Evolutionary conservation across 148 eudicot species (phyloP), one percentile per base, ranked within the genome.

Genomic region (Fagopyrum tataricum): DNA sequence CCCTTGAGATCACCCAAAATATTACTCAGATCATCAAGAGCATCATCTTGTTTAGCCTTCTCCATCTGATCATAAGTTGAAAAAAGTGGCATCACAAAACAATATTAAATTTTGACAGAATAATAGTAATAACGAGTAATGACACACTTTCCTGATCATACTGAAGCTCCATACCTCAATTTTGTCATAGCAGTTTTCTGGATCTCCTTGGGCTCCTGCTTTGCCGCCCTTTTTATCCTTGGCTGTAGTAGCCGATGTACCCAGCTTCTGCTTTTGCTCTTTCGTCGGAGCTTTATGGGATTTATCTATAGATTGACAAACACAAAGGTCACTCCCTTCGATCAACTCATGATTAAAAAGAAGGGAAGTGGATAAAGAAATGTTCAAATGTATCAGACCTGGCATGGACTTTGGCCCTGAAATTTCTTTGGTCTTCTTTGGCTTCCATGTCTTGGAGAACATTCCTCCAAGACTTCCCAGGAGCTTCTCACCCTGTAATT

Each of bases 1-100:
- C 98, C 97, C 88, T 93, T 93, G 21, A 93, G 78, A 55, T 91
- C 92, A 76, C 97, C 98, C 79, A 93, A 78, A 55, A 93, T 91
- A 71, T 83, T 76, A 78, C 98, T 86, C 55, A 91, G 78, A 53
- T 91, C 98, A 2, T 78, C 76, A 48, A 93, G 88, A 6, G 83
- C 85, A 67, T 91, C 98, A 55, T 93, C 97, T 89, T 93, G 98
- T 78, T 91, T 89, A 23, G 79, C 77, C 84, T 87, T 93, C 82
- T 93, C 98, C 82, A 82, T 6, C 98, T 93, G 74, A 56, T 20
- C 69, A 64, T 6, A 39, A 64, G 69, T 31, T 39, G 8, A 64
- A 31, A 4, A 14, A 64, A n/a, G 15, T 12, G 69, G 20, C 41
- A 64, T 13, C 15, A 64, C 69, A 64, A 13, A 14, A 64, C 44